Percentiles rank a stretch among this genome's conserved stretches.
These are phyloP conservation scores for Calonectria multiphialidica DNA, from an alignment of 2,329 filamentous ascomycete genomes.

Conservation along the genomic window DNA sequence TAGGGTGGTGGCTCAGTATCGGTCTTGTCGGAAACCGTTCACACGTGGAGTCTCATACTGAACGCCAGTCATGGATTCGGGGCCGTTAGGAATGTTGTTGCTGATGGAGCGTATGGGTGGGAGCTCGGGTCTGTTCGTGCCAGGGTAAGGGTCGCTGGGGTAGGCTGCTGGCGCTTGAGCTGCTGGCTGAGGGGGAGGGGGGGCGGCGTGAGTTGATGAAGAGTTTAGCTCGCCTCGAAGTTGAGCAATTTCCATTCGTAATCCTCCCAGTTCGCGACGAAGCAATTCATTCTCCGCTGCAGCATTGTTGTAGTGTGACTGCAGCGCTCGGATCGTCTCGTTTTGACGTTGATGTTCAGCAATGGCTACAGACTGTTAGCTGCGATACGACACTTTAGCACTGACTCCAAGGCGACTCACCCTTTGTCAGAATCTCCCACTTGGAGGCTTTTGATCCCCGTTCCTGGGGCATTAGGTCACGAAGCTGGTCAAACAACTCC, in stretches of 20 bases:
- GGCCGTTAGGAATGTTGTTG: constrained; percentile 54
- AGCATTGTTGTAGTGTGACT: constrained; percentile 57
- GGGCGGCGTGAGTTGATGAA: constrained; percentile 42
- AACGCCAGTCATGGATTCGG: constrained; percentile 75
- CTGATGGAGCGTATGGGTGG: constrained; percentile 69
- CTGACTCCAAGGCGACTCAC: constrained; percentile 59
- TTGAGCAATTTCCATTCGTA: constrained; percentile 63
- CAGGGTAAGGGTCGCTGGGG: constrained; percentile 46
- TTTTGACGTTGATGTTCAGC: constrained; percentile 69
- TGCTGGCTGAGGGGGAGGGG: constrained; percentile 36
- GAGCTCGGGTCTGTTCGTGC: constrained; percentile 60
- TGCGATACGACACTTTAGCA: background rate
- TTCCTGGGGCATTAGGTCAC: constrained; percentile 83
- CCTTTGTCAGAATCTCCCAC: constrained; percentile 90
- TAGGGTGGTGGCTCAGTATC: constrained; percentile 43
- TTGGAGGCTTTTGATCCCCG: constrained; percentile 88
- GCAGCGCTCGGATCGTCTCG: constrained; percentile 61
- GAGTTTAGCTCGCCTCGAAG: constrained; percentile 53
- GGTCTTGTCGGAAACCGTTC: constrained; percentile 60
- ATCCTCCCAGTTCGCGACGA: constrained; percentile 60
- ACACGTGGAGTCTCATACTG: constrained; percentile 68
- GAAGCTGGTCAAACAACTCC: constrained; percentile 83
- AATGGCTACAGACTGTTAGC: constrained; percentile 62
- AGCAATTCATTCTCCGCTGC: constrained; percentile 60
- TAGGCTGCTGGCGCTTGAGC: constrained; percentile 42